Base-by-base conservation (phyloP, 2,329 filamentous ascomycete species). In the Colletotrichum sp. region DNA sequence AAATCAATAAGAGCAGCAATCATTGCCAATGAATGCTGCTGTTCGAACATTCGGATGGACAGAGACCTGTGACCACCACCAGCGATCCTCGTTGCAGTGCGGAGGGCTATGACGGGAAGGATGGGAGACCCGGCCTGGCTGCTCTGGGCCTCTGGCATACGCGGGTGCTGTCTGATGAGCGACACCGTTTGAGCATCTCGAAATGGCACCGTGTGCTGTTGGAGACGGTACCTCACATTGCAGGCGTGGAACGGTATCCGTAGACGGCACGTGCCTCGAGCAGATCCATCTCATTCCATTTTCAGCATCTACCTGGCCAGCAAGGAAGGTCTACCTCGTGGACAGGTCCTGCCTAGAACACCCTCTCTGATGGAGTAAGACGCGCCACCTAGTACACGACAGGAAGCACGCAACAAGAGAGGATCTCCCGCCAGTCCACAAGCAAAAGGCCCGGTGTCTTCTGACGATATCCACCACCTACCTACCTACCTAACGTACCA, bases 21-120 rank as follows among this genome's bases (percentile, higher is more conserved):
- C 52, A 60, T 66, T 72, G 72, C 72, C 72, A 74, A 74, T 72
- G 52, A 60, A 71, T 18, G 24, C 39, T 43, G 48, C 52, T 39
- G 26, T 36, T 15, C 26, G 55, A 59, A 59, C 21, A 28, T 59
- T 26, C 26, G 55, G 55, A 24, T 16, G 55, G 21, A 24, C 55
- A 28, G 26, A n/a, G 7, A 18, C 24, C 55, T 26, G 15, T 59
- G n/a, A 24, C 15, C 26, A 32, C 28, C n/a, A 63, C n/a, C n/a
- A 43, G n/a, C 21, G 48, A 52, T 24, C 36, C 21, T 66, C 26
- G 65, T 66, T 39, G 24, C 59, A 24, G 24, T 26, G 52, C 48
- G 34, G 34, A 52, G 55, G 36, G 43, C 55, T 59, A 6, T 30
- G 32, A 10, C 34, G 34, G 52, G n/a, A 43, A 48, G 67, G 67